Percentiles rank a stretch among this genome's conserved stretches.
Evolutionary conservation across 352 stramenopile genomes (phyloP).

Genomic region (Phytophthora pini): DNA sequence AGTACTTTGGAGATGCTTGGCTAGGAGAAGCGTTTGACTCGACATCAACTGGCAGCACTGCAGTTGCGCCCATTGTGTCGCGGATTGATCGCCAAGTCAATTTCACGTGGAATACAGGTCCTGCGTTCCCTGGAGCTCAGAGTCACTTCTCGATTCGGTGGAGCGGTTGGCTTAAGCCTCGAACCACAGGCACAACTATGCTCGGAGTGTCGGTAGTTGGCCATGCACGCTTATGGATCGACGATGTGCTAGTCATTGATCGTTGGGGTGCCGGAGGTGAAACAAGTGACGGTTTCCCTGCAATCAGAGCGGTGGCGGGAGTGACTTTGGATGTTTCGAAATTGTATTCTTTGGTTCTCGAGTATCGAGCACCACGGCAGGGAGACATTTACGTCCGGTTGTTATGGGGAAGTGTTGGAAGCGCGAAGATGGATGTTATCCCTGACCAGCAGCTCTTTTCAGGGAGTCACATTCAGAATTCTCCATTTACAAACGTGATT

Average conservation of each 20-base stretch:
- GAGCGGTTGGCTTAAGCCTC: slow-evolving; percentile 71
- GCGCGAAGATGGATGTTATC: slow-evolving; percentile 49
- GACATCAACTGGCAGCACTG: neutral
- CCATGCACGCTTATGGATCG: slow-evolving; percentile 68
- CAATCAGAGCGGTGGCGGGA: slow-evolving; percentile 21
- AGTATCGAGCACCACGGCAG: slow-evolving; percentile 59
- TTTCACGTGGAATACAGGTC: slow-evolving; percentile 69
- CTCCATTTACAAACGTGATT: slow-evolving; percentile 54
- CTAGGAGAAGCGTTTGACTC: slow-evolving; percentile 36
- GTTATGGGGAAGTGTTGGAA: slow-evolving; percentile 48
- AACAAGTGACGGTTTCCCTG: slow-evolving; percentile 18
- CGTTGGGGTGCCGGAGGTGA: slow-evolving; percentile 53
- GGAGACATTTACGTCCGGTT: slow-evolving; percentile 51
- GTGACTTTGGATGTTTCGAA: slow-evolving; percentile 43
- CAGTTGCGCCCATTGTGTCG: slow-evolving; percentile 24
- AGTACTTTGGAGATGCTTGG: slow-evolving; percentile 78
- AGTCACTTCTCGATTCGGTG: slow-evolving; percentile 73
- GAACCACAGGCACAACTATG: slow-evolving; percentile 42
- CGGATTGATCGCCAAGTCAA: slow-evolving; percentile 76
- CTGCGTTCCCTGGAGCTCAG: slow-evolving; percentile 52
- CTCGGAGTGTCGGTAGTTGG: slow-evolving; percentile 60
- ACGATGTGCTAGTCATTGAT: slow-evolving; percentile 69
- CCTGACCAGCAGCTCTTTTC: slow-evolving; percentile 52
- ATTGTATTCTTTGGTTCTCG: slow-evolving; percentile 60
- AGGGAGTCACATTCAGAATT: slow-evolving; percentile 54